Percentiles rank a stretch among this genome's conserved stretches.
Evolutionary conservation across 2,329 filamentous ascomycete species (phyloP).

Genomic region (Fusarium siculi): DNA sequence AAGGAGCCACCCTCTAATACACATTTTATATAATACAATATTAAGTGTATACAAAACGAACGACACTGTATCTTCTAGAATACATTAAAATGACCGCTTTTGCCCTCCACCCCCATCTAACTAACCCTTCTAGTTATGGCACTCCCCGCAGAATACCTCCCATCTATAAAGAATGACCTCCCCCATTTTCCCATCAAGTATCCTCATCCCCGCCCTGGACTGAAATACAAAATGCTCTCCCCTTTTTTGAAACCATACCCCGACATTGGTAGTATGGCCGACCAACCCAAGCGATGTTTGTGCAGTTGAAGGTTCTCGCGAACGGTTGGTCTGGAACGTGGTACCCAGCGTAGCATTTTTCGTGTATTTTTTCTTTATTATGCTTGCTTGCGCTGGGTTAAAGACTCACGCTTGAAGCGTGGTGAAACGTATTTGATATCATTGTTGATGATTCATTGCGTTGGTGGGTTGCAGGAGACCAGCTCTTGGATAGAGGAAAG

Average conservation of each 20-base stretch:
- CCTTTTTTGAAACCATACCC: constrained; percentile 11
- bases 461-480: constrained; percentile 13
- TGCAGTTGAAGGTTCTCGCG: neutral
- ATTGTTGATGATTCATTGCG: neutral
- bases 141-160: neutral
- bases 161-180: constrained; percentile 21
- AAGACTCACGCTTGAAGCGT: constrained; percentile 20
- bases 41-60: neutral
- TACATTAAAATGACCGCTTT: constrained; percentile 1
- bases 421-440: constrained; percentile 29
- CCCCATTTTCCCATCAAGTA: constrained; percentile 4
- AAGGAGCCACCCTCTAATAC: constrained; percentile 3
- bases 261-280: constrained; percentile 25
- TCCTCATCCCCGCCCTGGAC: neutral
- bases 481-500: constrained; percentile 17
- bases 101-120: neutral
- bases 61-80: neutral
- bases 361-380: neutral
- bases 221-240: constrained; percentile 6
- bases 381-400: constrained; percentile 7
- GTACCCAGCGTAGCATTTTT: constrained; percentile 25
- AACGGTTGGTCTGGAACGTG: constrained; percentile 31
- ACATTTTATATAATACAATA: constrained; percentile 1
- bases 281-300: constrained; percentile 10
- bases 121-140: constrained; percentile 6